Evolutionary conservation across 108 stramenopile genomes (phyloP).

Genomic region (Fragilaria crotonensis): DNA sequence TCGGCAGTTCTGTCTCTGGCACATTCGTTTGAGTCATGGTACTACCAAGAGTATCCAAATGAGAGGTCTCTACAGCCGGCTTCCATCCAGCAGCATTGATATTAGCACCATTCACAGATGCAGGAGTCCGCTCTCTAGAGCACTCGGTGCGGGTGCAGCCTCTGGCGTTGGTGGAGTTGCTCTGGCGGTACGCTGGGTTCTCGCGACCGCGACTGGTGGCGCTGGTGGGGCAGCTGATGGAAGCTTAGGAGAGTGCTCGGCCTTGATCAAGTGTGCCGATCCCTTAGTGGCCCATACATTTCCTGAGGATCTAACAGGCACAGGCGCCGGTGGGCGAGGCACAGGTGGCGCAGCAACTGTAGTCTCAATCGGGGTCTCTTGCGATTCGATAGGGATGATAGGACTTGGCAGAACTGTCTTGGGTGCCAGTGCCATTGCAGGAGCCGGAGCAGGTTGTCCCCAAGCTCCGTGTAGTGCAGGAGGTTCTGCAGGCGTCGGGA

Average conservation of each 20-base stretch:
- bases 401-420: slow-evolving; percentile 11
- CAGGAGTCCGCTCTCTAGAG: no score
- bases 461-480: slow-evolving; percentile 38
- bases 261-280: slow-evolving; percentile 76
- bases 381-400: slow-evolving; percentile 5
- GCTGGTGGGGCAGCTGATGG: slow-evolving; percentile 32
- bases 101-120: no score
- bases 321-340: slow-evolving; percentile 46
- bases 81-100: no score
- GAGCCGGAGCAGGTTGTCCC: slow-evolving; percentile 27
- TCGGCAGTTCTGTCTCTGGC: slow-evolving; percentile 14
- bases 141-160: neutral
- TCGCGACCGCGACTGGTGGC: slow-evolving; percentile 19
- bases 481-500: neutral
- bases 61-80: neutral
- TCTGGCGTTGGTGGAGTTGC: slow-evolving; percentile 12
- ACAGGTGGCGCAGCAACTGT: slow-evolving; percentile 19
- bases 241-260: no score
- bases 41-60: neutral
- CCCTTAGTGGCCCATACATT: slow-evolving; percentile 90
- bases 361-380: slow-evolving; percentile 34
- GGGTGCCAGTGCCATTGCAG: slow-evolving; percentile 2
- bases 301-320: slow-evolving; percentile 27
- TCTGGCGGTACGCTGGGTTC: neutral
- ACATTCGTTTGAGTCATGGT: slow-evolving; percentile 21